These are phyloP conservation scores for Ustilago esculenta DNA, from an alignment of 1,284 basidiomycete genomes.

Conservation along the genomic window DNA sequence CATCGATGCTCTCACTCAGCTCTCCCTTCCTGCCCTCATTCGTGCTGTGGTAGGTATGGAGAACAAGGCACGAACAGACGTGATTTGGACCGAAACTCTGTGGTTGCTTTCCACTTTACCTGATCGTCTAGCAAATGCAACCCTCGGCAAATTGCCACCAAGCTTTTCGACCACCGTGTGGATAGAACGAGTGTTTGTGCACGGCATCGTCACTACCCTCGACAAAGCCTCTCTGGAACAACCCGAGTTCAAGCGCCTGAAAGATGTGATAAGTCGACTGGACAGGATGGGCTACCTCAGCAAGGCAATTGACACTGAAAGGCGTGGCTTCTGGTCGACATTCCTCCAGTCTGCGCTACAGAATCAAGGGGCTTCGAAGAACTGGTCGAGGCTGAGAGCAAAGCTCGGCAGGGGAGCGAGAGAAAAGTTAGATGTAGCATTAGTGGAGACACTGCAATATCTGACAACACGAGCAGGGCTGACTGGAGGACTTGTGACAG, in stretches of 20 bases:
- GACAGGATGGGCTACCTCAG: conserved; percentile 23
- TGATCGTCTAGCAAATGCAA: conserved; percentile 36
- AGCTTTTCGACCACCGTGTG: not conserved
- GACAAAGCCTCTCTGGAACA: not conserved
- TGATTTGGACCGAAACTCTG: conserved; percentile 29
- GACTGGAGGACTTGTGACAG: conserved; percentile 5
- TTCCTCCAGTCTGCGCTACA: not conserved
- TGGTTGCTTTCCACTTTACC: conserved; percentile 13
- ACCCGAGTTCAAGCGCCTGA: not conserved
- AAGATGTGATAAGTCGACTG: conserved; percentile 14
- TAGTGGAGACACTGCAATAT: conserved; percentile 19
- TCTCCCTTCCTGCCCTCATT: conserved; percentile 13
- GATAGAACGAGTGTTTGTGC: conserved; percentile 13
- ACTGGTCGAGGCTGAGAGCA: conserved; percentile 3
- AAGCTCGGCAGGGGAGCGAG: conserved; percentile 1
- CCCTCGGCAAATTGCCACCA: conserved; percentile 1
- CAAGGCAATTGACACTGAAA: conserved; percentile 3
- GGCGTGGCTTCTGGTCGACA: conserved; percentile 12
- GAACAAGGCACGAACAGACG: conserved; percentile 18
- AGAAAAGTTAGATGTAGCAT: not conserved
- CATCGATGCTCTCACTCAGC: not conserved
- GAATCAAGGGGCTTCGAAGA: not conserved
- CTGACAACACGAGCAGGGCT: not conserved
- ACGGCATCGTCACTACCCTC: conserved; percentile 9
- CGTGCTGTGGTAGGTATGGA: not conserved